Base-by-base conservation (phyloP, 192 early-diverging fungal genomes). In the Jimgerdemannia lactiflua region DNA sequence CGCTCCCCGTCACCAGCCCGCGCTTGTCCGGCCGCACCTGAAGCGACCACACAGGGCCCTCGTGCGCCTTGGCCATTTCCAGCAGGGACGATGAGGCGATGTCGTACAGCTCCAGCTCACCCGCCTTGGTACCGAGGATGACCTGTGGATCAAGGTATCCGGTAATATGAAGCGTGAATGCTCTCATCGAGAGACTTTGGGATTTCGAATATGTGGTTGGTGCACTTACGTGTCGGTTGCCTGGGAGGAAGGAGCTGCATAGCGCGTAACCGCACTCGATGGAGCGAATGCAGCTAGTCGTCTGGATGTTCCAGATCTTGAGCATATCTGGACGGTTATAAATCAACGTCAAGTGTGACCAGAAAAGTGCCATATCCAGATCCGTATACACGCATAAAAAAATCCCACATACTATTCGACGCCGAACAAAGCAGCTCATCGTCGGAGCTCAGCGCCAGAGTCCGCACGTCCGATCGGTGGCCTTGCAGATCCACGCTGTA, bases 161-260 rank as follows among this genome's bases (percentile, higher is more conserved):
- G 29, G 29, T 29, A 29, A 29, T 29, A 29, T 29, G 29, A 29
- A 29, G 29, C 29, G 29, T 29, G 29, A 29, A 29, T 29, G 29
- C 29, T 29, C 29, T 29, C 29, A 29, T 29, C 29, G 29, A 0
- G 29, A 29, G 29, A 29, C 1, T 29, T 29, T 1, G 29, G 29
- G 29, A 0, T 29, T 29, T 29, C 29, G 29, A 29, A 29, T 29
- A 29, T 29, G 29, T 29, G 29, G 29, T 29, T 42, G 4, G 66
- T 11, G 67, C 19, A 77, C 83, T 80, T 80, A 91, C 89, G 77
- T 93, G 88, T 67, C 90, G 92, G 75, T 96, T 91, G 71, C 96
- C 97, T 3, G 97, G 97, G 8, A 99, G 79, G 83, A 99, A 98
- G 39, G 94, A 88, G 78, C 89, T 90, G 82, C 98, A 98, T n/a